Conservation (phyloP, 257 asterid species). For the Cruciata laevipes region DNA sequence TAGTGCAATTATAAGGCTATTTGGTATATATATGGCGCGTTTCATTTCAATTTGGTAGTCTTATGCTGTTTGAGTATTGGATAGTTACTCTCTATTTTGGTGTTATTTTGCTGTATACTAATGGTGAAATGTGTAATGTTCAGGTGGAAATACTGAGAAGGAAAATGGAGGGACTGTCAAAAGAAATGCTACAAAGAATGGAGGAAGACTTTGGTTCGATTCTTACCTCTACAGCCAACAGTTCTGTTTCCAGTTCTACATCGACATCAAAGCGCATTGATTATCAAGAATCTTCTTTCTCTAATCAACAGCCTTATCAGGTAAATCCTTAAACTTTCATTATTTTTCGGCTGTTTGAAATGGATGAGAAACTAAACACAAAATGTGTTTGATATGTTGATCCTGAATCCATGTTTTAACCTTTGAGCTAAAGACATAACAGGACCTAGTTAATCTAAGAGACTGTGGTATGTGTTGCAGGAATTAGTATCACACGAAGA, state of each 20-base stretch:
- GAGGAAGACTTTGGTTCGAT: conserved; percentile 48
- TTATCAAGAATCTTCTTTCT: conserved; percentile 22
- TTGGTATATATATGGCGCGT: no score
- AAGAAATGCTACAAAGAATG: conserved; percentile 39
- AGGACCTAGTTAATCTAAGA: background rate
- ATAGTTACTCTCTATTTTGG: background rate
- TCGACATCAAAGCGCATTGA: conserved; percentile 56
- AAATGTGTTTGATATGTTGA: background rate
- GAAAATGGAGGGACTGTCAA: conserved; percentile 48
- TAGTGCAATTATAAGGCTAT: background rate
- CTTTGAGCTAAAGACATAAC: background rate
- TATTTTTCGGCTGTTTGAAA: background rate
- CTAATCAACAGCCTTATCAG: conserved; percentile 34
- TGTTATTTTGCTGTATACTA: background rate
- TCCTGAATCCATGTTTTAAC: no score
- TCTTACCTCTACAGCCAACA: conserved; percentile 31
- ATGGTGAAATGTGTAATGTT: conserved; percentile 6
- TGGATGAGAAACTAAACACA: background rate
- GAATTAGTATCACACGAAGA: conserved; percentile 34
- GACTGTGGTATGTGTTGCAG: conserved; percentile 23
- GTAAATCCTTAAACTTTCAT: conserved; percentile 15
- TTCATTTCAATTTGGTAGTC: background rate
- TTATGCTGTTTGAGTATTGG: background rate
- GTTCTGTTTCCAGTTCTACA: conserved; percentile 60
- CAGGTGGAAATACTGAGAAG: conserved; percentile 35